Conservation (phyloP, 2,329 filamentous ascomycete species). For the Dothistroma pini region DNA sequence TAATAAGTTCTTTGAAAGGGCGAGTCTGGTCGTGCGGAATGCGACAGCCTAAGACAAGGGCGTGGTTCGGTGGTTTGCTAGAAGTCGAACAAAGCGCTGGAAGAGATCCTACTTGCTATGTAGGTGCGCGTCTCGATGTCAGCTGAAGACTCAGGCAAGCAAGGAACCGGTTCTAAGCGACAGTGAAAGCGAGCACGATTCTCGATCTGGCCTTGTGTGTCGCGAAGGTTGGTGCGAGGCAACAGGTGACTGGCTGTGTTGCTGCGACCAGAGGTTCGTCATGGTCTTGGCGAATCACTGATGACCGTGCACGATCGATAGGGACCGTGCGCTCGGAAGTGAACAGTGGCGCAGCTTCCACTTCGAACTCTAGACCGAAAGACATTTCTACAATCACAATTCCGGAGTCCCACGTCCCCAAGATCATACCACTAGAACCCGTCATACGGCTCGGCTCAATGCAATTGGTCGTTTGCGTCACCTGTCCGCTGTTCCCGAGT, state of each 20-base stretch:
- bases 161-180: conserved; percentile 9
- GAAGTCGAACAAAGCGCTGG: conserved; percentile 4
- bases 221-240: background rate
- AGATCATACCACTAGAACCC: background rate
- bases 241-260: conserved; percentile 17
- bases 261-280: conserved; percentile 9
- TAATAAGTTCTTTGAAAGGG: conserved; percentile 11
- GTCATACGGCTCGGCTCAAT: background rate
- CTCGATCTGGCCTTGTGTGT: background rate
- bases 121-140: conserved; percentile 14
- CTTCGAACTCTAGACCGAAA: background rate
- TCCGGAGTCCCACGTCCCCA: background rate
- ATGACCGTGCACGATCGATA: background rate
- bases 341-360: conserved; percentile 9
- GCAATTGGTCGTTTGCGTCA: background rate
- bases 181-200: conserved; percentile 7
- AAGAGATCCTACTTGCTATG: conserved; percentile 12
- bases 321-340: conserved; percentile 3
- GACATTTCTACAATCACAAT: background rate
- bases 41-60: conserved; percentile 22
- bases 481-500: background rate
- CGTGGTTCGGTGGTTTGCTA: conserved; percentile 5
- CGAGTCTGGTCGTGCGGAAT: conserved; percentile 13
- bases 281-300: background rate
- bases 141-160: conserved; percentile 24